Base-by-base conservation (phyloP, 106 monocot species). In the Xerophyta viscosa region DNA sequence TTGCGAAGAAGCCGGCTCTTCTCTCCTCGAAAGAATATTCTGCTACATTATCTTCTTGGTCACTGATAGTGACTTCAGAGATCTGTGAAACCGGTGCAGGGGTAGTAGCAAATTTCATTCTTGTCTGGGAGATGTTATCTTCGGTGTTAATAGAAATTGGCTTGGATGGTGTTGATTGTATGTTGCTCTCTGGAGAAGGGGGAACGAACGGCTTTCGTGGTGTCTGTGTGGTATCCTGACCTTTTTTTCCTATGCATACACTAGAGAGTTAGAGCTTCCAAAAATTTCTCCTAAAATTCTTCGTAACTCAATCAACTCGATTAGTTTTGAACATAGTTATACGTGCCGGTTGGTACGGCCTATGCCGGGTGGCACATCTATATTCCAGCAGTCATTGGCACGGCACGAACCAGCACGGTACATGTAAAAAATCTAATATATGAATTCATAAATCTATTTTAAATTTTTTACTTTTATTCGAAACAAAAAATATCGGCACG, bases 1-100 rank as follows among this genome's bases (percentile, higher is more conserved):
- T 13, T 18, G 31, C 13, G 30, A 54, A 2, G 18, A 52, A 52
- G 31, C 29, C 53, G 1, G 29, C 53, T 54, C 53, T 30, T 17
- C 18, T 54, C 31, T 54, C 53, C 29, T 54, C 53, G 31, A 54
- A 54, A 30, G 53, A 54, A 27, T 54, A 54, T 15, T 54, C 53
- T 19, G 19, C 8, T 7, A 30, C 53, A 9, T 54, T 18, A 18
- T 0, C 13, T 27, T 0, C 20, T 9, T 54, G 15, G 4, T 2
- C 12, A 24, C 33, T 33, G 33, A 24, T 3, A 3, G 48, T 2
- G 23, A 4, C 48, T 24, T 48, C 24, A 44, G n/a, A 44, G 48
- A 48, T 6, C 8, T 6, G 24, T 5, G 17, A 48, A 22, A 24
- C 48, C 4, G 48, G 48, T 18, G 48, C 48, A 48, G 48, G 48